These are phyloP conservation scores for Isoetes taiwanensis DNA, from an alignment of 75 land plant species.

Conservation along the genomic window DNA sequence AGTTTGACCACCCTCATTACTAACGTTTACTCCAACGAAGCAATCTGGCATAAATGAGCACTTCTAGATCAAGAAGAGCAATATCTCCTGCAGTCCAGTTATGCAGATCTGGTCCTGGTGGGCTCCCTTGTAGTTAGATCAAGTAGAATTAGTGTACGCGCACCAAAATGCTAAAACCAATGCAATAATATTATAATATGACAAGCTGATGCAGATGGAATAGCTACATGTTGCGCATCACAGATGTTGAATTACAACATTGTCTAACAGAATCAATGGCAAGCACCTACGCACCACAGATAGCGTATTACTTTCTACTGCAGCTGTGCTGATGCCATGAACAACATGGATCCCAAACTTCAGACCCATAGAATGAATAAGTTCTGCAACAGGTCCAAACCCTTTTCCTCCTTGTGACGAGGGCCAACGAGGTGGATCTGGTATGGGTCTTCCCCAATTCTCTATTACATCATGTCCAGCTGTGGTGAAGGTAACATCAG, in stretches of 20 bases:
- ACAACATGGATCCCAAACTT: constrained; percentile 2
- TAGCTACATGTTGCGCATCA: background rate
- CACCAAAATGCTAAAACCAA: background rate
- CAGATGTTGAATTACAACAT: background rate
- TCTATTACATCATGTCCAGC: background rate
- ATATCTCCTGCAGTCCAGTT: background rate
- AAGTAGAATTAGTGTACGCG: background rate
- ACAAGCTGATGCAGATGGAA: background rate
- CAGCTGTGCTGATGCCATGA: background rate
- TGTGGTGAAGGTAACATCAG: background rate
- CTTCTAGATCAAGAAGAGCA: background rate
- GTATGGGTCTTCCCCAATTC: background rate
- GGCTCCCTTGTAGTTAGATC: background rate
- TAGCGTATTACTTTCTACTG: background rate
- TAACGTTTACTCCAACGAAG: constrained; percentile 1
- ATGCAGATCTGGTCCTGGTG: background rate
- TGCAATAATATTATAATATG: background rate
- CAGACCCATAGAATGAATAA: background rate
- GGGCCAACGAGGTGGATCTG: background rate
- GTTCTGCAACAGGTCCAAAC: background rate
- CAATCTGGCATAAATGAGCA: background rate
- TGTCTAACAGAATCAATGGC: background rate
- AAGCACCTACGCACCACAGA: background rate
- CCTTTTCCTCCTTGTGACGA: background rate
- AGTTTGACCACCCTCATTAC: background rate